A percentile compares a stretch with the other conserved stretches of the same genome.
Evolutionary conservation across 2,329 filamentous ascomycete genomes (phyloP).

Genomic region (Dothiorella sarmentorum): DNA sequence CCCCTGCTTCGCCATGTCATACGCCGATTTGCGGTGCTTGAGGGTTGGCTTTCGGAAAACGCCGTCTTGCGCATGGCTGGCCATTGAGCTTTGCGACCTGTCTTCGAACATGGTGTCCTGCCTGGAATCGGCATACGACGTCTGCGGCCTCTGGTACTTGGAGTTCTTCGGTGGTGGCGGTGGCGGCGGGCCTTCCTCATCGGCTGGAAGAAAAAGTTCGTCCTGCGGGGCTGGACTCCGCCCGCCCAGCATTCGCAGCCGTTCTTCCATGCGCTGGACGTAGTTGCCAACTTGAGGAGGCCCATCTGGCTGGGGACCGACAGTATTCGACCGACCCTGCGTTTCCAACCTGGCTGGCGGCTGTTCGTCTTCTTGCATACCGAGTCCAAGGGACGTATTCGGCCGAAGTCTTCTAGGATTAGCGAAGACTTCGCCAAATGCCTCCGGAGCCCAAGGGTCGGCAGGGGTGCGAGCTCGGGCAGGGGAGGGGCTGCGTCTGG

Average conservation of each 20-base stretch:
- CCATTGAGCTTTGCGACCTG: conserved; percentile 5
- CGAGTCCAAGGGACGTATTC: conserved; percentile 71
- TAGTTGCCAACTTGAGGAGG: conserved; percentile 78
- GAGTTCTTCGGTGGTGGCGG: conserved; percentile 60
- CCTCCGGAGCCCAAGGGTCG: conserved; percentile 88
- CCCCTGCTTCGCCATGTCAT: conserved; percentile 67
- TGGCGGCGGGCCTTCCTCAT: conserved; percentile 47
- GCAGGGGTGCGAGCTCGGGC: conserved; percentile 57
- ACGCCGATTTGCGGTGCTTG: conserved; percentile 68
- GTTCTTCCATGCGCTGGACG: conserved; percentile 86
- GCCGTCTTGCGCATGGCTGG: conserved; percentile 27
- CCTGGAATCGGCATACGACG: not conserved
- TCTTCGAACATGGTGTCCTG: not conserved
- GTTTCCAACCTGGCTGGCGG: not conserved
- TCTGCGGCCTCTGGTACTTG: conserved; percentile 37
- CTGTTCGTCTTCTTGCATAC: conserved; percentile 53
- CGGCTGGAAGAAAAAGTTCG: conserved; percentile 50
- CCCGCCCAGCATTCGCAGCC: conserved; percentile 67
- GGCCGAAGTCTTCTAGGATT: conserved; percentile 45
- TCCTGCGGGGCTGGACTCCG: conserved; percentile 34
- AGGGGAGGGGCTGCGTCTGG: conserved; percentile 46
- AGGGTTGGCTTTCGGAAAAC: conserved; percentile 31
- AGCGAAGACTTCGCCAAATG: conserved; percentile 61
- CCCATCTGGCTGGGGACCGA: conserved; percentile 47
- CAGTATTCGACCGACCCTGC: conserved; percentile 7